Evolutionary conservation across 1,284 basidiomycete species (phyloP).

Genomic region (Cystobasidiaceae sp.): DNA sequence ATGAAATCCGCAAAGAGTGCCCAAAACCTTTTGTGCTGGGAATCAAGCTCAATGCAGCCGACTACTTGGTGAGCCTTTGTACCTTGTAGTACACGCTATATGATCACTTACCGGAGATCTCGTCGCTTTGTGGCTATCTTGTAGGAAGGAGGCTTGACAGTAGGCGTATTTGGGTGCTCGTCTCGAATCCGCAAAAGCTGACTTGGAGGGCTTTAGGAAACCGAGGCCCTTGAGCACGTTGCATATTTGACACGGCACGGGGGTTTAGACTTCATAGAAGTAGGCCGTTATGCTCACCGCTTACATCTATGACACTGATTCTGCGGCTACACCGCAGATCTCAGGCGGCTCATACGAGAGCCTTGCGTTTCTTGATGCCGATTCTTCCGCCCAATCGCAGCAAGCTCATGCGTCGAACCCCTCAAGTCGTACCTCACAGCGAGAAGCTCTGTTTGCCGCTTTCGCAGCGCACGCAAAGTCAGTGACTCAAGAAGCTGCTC

Average conservation of each 20-base stretch:
- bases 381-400: slow-evolving; percentile 3
- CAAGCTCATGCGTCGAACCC: too few relatives aligned
- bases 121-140: neutral
- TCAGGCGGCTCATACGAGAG: slow-evolving; percentile 81
- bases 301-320: neutral
- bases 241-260: slow-evolving; percentile 60
- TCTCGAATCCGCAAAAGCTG: neutral
- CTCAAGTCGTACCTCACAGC: slow-evolving; percentile 42
- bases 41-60: slow-evolving; percentile 81
- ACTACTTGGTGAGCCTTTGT: slow-evolving; percentile 56
- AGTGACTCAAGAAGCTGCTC: slow-evolving; percentile 31
- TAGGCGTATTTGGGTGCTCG: neutral
- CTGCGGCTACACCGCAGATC: slow-evolving; percentile 45
- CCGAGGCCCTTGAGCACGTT: slow-evolving; percentile 63
- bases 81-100: neutral
- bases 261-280: slow-evolving; percentile 72
- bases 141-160: slow-evolving; percentile 49
- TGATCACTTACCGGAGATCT: neutral
- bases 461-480: slow-evolving; percentile 43
- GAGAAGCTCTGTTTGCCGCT: slow-evolving; percentile 51
- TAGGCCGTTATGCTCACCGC: neutral
- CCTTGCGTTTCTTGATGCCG: slow-evolving; percentile 53
- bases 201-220: slow-evolving; percentile 38
- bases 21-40: slow-evolving; percentile 65
- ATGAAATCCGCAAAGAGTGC: slow-evolving; percentile 57